These are phyloP conservation scores for Beauveria sp. DNA, from an alignment of 2,329 filamentous ascomycete species.

Conservation along the genomic window DNA sequence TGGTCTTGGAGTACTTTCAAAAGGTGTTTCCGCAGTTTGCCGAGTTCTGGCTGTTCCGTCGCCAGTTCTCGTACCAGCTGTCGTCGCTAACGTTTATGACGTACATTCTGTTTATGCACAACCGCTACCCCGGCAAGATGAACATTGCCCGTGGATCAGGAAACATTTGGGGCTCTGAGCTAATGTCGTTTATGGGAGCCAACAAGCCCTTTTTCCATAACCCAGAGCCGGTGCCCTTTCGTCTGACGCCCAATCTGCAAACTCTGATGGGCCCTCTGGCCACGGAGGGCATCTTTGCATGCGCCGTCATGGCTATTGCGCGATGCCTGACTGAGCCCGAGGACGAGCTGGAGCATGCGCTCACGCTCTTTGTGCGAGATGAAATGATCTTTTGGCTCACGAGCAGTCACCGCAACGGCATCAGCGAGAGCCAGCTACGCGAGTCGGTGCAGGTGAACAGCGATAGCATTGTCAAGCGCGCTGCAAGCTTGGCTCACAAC, in stretches of 20 bases:
- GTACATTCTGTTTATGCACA: conserved; percentile 95
- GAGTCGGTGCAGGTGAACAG: conserved; percentile 80
- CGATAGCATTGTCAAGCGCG: conserved; percentile 86
- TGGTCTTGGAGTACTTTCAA: conserved; percentile 86
- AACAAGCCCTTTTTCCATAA: conserved; percentile 89
- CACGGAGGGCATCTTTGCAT: conserved; percentile 93
- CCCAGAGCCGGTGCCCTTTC: conserved; percentile 92
- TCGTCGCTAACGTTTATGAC: conserved; percentile 97
- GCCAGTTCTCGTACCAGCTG: conserved; percentile 93
- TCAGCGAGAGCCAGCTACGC: conserved; percentile 58
- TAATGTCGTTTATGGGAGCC: conserved; percentile 82
- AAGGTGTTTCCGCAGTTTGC: conserved; percentile 78
- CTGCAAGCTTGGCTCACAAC: conserved; percentile 71
- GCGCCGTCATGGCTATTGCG: conserved; percentile 91
- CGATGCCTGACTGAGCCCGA: conserved; percentile 86
- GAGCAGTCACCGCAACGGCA: conserved; percentile 55
- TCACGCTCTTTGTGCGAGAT: conserved; percentile 91
- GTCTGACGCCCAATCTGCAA: conserved; percentile 91
- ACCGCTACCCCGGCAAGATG: conserved; percentile 92
- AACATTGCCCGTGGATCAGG: conserved; percentile 81
- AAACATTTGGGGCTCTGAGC: conserved; percentile 92
- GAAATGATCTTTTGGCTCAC: conserved; percentile 98
- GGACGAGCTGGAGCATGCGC: conserved; percentile 86
- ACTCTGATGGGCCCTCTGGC: conserved; percentile 92
- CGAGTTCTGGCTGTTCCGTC: conserved; percentile 97